phyloP scores from a whole-genome alignment of 306 rosid species.

The Cucurbita argyrosperma region DNA sequence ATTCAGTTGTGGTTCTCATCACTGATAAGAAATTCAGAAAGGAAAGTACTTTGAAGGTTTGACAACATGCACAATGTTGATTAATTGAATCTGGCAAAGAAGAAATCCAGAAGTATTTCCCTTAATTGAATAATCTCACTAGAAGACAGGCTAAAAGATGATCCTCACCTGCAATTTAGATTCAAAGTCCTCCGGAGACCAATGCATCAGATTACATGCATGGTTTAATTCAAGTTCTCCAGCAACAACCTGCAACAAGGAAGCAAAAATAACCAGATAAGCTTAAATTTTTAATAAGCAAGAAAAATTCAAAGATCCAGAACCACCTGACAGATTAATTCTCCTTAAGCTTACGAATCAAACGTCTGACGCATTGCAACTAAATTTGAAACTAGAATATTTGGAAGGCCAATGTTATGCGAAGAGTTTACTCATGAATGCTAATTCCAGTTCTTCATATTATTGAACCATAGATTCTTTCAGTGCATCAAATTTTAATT shows the following conservation, averaged over 20 bases:
- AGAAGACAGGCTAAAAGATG: neutral
- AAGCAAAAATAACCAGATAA: neutral
- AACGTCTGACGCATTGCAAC: neutral
- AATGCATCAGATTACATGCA: conserved; percentile 73
- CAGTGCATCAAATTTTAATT: neutral
- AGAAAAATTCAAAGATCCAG: neutral
- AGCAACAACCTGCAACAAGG: conserved; percentile 58
- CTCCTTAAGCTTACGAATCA: neutral
- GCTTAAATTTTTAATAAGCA: neutral
- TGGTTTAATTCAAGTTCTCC: conserved; percentile 92
- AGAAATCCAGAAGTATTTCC: neutral
- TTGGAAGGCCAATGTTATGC: neutral
- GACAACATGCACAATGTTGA: neutral
- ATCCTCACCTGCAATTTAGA: conserved; percentile 69
- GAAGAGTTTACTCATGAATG: neutral
- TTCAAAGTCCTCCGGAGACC: conserved; percentile 93
- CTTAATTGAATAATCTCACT: neutral
- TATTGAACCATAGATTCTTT: neutral
- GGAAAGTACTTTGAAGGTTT: neutral
- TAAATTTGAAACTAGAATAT: neutral
- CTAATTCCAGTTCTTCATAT: neutral
- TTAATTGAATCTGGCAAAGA: neutral
- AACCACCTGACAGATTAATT: neutral
- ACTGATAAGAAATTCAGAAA: neutral
- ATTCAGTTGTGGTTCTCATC: neutral